These are phyloP conservation scores for Tetraselmis chui DNA, from an alignment of 139 green algal species.

Conservation along the genomic window DNA sequence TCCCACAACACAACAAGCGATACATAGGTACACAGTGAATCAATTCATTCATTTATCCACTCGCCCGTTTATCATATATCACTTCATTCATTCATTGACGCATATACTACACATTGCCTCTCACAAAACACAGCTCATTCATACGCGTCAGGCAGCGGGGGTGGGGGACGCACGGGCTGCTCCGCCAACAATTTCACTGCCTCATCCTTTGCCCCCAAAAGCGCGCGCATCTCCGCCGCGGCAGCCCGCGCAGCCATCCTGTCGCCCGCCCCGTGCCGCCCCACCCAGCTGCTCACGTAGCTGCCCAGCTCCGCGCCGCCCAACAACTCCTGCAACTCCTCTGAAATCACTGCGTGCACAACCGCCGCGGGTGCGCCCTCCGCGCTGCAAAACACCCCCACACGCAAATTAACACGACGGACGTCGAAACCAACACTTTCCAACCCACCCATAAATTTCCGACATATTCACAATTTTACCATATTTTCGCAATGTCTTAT, in stretches of 20 bases:
- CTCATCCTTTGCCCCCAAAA: slow-evolving; percentile 17
- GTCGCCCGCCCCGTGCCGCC: slow-evolving; percentile 17
- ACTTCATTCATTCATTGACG: too few relatives aligned
- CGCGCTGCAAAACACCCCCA: not conserved
- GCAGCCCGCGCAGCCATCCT: slow-evolving; percentile 38
- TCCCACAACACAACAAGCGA: too few relatives aligned
- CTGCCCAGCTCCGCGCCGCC: slow-evolving; percentile 12
- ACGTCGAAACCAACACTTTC: too few relatives aligned
- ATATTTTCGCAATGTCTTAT: not conserved
- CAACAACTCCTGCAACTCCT: slow-evolving; percentile 36
- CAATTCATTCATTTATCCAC: too few relatives aligned
- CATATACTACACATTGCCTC: too few relatives aligned
- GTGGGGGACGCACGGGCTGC: not conserved
- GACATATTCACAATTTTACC: not conserved
- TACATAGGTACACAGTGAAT: too few relatives aligned
- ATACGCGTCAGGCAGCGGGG: too few relatives aligned
- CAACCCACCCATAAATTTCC: slow-evolving; percentile 5
- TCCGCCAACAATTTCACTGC: slow-evolving; percentile 25
- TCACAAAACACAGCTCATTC: too few relatives aligned
- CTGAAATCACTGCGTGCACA: slow-evolving; percentile 34
- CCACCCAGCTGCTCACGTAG: slow-evolving; percentile 30
- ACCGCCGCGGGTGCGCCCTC: slow-evolving; percentile 5
- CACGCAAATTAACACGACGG: too few relatives aligned
- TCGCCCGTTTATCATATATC: too few relatives aligned
- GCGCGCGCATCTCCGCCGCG: slow-evolving; percentile 33